These are phyloP conservation scores for Thermothielavioides terrestris DNA, from an alignment of 495 filamentous ascomycete genomes.

Conservation along the genomic window DNA sequence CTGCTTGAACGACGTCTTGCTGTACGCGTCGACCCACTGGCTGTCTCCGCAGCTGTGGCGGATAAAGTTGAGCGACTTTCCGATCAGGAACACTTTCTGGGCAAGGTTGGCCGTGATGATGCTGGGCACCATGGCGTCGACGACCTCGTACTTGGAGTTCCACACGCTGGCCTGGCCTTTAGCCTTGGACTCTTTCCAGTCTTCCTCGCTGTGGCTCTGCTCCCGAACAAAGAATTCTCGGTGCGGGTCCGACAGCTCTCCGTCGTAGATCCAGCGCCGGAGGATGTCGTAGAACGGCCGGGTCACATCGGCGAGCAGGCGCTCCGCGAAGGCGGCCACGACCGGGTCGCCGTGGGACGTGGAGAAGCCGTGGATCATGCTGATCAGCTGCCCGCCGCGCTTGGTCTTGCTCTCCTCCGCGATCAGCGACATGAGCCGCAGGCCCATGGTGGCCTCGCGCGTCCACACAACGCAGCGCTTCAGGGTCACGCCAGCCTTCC, in stretches of 20 bases:
- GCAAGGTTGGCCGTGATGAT: constrained; percentile 91
- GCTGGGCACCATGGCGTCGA: constrained; percentile 76
- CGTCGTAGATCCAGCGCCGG: constrained; percentile 95
- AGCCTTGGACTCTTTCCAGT: constrained; percentile 44
- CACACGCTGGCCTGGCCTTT: constrained; percentile 83
- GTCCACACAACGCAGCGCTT: constrained; percentile 98
- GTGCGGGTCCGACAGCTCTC: constrained; percentile 92
- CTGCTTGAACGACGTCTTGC: constrained; percentile 87
- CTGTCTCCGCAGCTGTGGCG: constrained; percentile 88
- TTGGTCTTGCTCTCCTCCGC: constrained; percentile 79
- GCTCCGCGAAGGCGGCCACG: constrained; percentile 87
- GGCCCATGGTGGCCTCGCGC: constrained; percentile 89
- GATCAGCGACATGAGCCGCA: constrained; percentile 89
- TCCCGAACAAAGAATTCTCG: constrained; percentile 93
- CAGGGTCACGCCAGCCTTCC: constrained; percentile 87
- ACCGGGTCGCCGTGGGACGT: constrained; percentile 92
- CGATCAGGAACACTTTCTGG: constrained; percentile 91
- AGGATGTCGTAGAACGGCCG: constrained; percentile 95
- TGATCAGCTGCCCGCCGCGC: constrained; percentile 90
- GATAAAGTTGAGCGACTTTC: constrained; percentile 97
- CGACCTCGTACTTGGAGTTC: constrained; percentile 93
- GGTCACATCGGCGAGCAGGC: constrained; percentile 84
- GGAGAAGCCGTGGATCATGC: constrained; percentile 86
- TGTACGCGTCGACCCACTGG: constrained; percentile 92
- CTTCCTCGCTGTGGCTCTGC: constrained; percentile 39